Percentiles rank a stretch among this genome's conserved stretches.
These are phyloP conservation scores for Tetracentron sinense DNA, from an alignment of 164 flowering plant species.

Conservation along the genomic window DNA sequence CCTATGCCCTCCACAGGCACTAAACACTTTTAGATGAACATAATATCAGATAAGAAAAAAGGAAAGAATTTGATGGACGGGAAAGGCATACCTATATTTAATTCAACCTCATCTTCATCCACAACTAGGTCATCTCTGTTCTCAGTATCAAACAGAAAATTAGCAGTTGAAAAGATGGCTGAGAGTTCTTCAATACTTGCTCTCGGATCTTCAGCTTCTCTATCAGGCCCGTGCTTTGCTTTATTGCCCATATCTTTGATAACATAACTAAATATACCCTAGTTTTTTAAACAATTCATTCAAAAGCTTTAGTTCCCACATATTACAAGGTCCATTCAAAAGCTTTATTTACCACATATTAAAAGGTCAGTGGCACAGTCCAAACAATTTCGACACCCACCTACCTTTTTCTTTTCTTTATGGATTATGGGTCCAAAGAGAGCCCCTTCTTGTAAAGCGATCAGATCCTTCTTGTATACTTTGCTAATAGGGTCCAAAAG, in stretches of 20 bases:
- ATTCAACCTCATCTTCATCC: slow-evolving; percentile 43
- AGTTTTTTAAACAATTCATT: slow-evolving; percentile 7
- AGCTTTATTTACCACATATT: too few relatives aligned
- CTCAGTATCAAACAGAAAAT: slow-evolving; percentile 43
- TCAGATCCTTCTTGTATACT: slow-evolving; percentile 45
- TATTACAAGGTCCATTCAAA: background rate
- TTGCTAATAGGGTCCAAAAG: slow-evolving; percentile 45
- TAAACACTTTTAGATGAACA: background rate
- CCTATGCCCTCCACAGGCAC: background rate
- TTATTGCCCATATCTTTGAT: slow-evolving; percentile 55
- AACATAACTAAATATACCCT: slow-evolving; percentile 73
- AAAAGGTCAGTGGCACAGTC: background rate
- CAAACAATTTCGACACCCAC: slow-evolving; percentile 3
- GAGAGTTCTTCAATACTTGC: slow-evolving; percentile 56
- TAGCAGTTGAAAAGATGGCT: slow-evolving; percentile 48
- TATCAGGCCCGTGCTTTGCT: slow-evolving; percentile 38
- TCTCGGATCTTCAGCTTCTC: slow-evolving; percentile 39
- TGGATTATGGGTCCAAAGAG: slow-evolving; percentile 23
- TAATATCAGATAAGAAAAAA: background rate
- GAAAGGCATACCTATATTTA: slow-evolving; percentile 58
- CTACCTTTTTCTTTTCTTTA: slow-evolving; percentile 86
- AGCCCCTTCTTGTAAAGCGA: slow-evolving; percentile 27
- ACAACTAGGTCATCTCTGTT: slow-evolving; percentile 18
- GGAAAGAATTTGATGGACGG: background rate
- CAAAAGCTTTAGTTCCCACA: background rate